A percentile compares a stretch with the other conserved stretches of the same genome.
phyloP scores from a whole-genome alignment of 116 monocot species.

The Phalaenopsis hybrid region DNA sequence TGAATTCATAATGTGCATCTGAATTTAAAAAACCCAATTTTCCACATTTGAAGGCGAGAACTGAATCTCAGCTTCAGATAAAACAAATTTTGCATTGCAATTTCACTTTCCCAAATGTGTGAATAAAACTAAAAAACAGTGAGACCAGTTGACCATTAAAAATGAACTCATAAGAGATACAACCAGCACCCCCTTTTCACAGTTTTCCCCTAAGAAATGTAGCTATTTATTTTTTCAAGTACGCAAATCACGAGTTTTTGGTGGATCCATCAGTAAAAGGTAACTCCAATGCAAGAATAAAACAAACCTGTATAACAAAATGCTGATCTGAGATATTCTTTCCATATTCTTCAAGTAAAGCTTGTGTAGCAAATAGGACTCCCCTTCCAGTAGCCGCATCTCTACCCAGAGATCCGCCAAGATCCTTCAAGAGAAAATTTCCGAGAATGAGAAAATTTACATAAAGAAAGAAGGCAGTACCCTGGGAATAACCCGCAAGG shows the following conservation, averaged over 20 bases:
- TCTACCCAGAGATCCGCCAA: slow-evolving; percentile 70
- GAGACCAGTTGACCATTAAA: background rate
- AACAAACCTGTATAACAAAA: slow-evolving; percentile 47
- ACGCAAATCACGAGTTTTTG: background rate
- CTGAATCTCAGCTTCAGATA: background rate
- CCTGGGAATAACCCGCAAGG: background rate
- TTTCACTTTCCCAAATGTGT: background rate
- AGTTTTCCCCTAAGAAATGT: background rate
- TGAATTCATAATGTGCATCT: background rate
- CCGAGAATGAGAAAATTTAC: background rate
- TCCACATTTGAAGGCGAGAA: background rate
- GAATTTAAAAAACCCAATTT: background rate
- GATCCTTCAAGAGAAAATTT: slow-evolving; percentile 29
- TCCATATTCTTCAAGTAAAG: slow-evolving; percentile 57
- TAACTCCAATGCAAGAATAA: background rate
- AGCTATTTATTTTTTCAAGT: background rate
- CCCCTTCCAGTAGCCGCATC: slow-evolving; percentile 74
- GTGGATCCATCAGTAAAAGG: background rate
- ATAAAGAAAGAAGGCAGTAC: background rate
- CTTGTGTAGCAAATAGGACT: slow-evolving; percentile 52
- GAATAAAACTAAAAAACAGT: background rate
- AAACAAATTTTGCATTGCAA: background rate
- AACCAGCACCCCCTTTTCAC: background rate
- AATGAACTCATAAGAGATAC: background rate
- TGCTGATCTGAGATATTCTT: slow-evolving; percentile 44